Evolutionary conservation across 805 yeast genomes (phyloP), one percentile per base, ranked within the genome.

Genomic region (Suhomyces xylopsoci): DNA sequence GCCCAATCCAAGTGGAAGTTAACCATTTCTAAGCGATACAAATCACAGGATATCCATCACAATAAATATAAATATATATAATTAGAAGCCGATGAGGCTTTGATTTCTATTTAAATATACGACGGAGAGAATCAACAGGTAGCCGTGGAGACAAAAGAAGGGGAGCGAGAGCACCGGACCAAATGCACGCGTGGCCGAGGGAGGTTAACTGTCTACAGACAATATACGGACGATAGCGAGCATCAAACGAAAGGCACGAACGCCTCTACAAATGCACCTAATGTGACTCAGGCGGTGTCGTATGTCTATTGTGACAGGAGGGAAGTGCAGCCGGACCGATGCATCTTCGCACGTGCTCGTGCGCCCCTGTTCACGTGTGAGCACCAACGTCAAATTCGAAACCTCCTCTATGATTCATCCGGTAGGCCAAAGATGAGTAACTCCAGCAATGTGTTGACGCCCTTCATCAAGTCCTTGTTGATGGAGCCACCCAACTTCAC

Each of bases 391-490:
- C 24, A 19, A 38, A 38, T n/a, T 10, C 24, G 24, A 38, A 38
- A 38, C 42, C 7, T 38, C 24, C 42, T 8, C 24, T 10, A 9
- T 38, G 6, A 38, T 8, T 7, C 28, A 17, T 19, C 17, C 41
- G n/a, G 20, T 38, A 38, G 17, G 42, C 20, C 42, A 24, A 42
- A 17, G 54, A 40, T 25, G 50, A 34, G 25, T 30, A 48, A 30
- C 42, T 46, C 55, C 22, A 54, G 52, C 50, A 71, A 70, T 52
- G 68, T 67, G 14, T 66, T 76, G 41, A 72, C 79, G 24, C 88
- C 89, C 5, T 85, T 78, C 66, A 82, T 90, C 56, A 85, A 85
- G 69, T 79, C 84, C 51, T 75, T 91, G 42, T 66, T 89, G 36
- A 64, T 68, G 17, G 76, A 76, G 26, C 90, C 93, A 0, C 85